These are phyloP conservation scores for Acanthamoeba sp. DNA, from an alignment of 208 protist species.

Conservation along the genomic window DNA sequence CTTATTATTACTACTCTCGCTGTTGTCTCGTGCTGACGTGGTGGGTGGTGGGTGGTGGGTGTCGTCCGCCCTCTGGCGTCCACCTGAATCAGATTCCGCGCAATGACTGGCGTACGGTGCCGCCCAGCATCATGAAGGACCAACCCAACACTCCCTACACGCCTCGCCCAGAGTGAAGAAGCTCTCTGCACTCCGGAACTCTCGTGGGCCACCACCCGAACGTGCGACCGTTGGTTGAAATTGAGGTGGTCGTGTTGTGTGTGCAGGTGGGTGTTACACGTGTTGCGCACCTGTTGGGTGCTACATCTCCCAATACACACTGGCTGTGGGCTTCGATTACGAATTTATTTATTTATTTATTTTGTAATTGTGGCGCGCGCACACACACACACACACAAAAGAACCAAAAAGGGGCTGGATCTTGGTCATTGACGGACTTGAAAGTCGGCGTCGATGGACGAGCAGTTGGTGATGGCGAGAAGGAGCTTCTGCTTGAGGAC, in stretches of 20 bases:
- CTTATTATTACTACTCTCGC: no score
- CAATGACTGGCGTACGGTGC: conserved; percentile 66
- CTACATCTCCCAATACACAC: no score
- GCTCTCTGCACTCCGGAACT: background rate
- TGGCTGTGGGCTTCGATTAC: no score
- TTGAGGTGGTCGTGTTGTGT: no score
- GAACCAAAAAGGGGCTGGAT: background rate
- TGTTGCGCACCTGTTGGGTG: no score
- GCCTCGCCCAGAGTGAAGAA: background rate
- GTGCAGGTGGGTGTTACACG: no score
- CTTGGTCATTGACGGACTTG: background rate
- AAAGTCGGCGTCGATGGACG: conserved; percentile 75
- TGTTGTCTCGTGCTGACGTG: no score
- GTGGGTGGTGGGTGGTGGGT: no score
- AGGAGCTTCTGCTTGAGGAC: conserved; percentile 27
- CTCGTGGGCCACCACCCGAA: no score
- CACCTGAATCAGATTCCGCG: background rate
- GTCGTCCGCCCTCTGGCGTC: background rate
- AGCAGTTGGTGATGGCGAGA: conserved; percentile 72
- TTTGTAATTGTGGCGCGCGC: no score
- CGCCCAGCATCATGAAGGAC: background rate
- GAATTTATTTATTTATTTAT: no score
- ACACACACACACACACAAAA: background rate
- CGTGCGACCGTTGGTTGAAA: no score
- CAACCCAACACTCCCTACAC: background rate